A percentile compares a stretch with the other conserved stretches of the same genome.
Evolutionary conservation across 176 grass and related monocot species (phyloP).

Genomic region (Panicum miliaceum): DNA sequence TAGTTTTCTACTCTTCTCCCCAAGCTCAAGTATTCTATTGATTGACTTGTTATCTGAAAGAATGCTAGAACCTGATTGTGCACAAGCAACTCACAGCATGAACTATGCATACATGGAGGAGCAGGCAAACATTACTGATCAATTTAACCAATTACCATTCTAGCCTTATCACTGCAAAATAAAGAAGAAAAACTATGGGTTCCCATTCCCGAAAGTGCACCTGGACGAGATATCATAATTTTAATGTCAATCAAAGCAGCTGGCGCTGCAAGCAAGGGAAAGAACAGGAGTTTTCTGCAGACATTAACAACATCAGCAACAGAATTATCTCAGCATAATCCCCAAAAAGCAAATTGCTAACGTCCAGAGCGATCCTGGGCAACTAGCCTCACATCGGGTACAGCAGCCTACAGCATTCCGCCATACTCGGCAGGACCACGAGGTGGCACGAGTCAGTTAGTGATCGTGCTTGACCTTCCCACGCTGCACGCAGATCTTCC

Average conservation of each 20-base stretch:
- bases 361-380: conserved; percentile 15
- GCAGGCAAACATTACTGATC: neutral
- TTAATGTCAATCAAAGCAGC: neutral
- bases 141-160: neutral
- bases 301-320: neutral
- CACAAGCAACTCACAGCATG: neutral
- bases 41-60: neutral
- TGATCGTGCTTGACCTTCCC: conserved; percentile 26
- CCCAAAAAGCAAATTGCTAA: neutral
- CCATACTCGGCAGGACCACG: neutral
- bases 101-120: conserved; percentile 5
- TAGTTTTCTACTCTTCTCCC: neutral
- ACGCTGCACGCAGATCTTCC: neutral
- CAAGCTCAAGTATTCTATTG: neutral
- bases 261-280: neutral
- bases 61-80: conserved; percentile 18
- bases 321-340: neutral
- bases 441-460: neutral
- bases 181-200: neutral
- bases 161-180: neutral
- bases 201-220: neutral
- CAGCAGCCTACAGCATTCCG: neutral
- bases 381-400: conserved; percentile 12
- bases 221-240: neutral
- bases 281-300: neutral